Conservation (phyloP, 495 filamentous ascomycete genomes). For the Penicillium psychrofluorescens region DNA sequence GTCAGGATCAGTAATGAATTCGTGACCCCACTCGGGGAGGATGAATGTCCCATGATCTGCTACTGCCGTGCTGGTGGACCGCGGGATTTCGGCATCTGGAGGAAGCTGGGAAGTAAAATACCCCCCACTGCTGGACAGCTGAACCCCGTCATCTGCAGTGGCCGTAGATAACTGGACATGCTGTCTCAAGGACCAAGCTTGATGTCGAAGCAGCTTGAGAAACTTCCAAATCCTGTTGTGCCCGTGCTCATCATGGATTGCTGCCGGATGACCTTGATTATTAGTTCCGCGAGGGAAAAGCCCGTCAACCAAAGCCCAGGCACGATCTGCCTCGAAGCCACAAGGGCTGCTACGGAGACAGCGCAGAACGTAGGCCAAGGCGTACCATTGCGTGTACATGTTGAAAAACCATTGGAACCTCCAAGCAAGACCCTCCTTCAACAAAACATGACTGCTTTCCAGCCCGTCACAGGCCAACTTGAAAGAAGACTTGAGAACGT, state of each 20-base stretch:
- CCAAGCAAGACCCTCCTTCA: conserved; percentile 26
- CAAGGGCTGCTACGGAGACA: conserved; percentile 34
- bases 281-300: conserved; percentile 12
- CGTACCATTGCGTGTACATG: conserved; percentile 51
- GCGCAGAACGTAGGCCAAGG: conserved; percentile 45
- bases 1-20: not conserved
- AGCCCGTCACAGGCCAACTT: conserved; percentile 13
- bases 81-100: not conserved
- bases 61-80: not conserved
- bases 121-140: not conserved
- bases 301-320: conserved; percentile 41
- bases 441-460: conserved; percentile 38
- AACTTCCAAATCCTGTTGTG: conserved; percentile 11
- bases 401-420: conserved; percentile 50
- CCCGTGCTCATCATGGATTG: conserved; percentile 4
- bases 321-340: conserved; percentile 36
- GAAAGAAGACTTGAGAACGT: conserved; percentile 24
- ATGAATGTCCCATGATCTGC: not conserved
- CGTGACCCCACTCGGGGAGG: not conserved
- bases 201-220: conserved; percentile 8
- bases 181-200: conserved; percentile 3
- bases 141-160: not conserved
- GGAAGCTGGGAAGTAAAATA: not conserved
- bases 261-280: not conserved
- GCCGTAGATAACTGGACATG: not conserved